A percentile compares a stretch with the other conserved stretches of the same genome.
phyloP scores from a whole-genome alignment of 23 red algal species.

The Chondrus crispus region DNA sequence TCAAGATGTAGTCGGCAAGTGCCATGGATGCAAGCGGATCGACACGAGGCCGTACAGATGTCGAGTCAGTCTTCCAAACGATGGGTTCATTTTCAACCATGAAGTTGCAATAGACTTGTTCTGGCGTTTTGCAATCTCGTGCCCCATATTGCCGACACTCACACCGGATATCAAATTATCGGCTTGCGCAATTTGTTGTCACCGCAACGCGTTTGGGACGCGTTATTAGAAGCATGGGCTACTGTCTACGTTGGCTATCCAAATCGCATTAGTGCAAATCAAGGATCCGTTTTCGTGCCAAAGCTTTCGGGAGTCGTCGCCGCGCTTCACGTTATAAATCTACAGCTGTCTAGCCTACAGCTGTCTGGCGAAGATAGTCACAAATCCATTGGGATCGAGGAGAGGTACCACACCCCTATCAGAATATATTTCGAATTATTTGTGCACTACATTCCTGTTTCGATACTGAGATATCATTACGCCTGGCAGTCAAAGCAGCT shows the following conservation, averaged over 20 bases:
- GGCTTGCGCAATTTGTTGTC: background rate
- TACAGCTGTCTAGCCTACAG: too few species aligned
- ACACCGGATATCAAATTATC: background rate
- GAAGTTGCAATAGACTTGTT: conserved; percentile 13
- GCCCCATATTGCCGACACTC: background rate
- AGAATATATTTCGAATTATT: background rate
- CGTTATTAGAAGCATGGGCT: background rate
- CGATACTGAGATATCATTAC: background rate
- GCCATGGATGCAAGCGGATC: background rate
- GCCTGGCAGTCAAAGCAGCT: background rate
- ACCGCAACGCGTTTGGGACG: background rate
- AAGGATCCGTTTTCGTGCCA: background rate
- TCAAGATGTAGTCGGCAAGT: background rate
- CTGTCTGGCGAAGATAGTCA: background rate
- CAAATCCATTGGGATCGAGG: background rate
- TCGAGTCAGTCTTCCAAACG: background rate
- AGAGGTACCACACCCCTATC: background rate
- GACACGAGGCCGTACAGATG: background rate
- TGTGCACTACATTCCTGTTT: background rate
- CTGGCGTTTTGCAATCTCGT: background rate
- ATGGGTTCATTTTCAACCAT: background rate
- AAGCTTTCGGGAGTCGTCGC: background rate
- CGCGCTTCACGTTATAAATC: background rate
- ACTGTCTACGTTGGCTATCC: background rate
- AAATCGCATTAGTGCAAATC: background rate